Base-by-base conservation (phyloP, 257 asterid species). In the Nicotiana tomentosiformis region DNA sequence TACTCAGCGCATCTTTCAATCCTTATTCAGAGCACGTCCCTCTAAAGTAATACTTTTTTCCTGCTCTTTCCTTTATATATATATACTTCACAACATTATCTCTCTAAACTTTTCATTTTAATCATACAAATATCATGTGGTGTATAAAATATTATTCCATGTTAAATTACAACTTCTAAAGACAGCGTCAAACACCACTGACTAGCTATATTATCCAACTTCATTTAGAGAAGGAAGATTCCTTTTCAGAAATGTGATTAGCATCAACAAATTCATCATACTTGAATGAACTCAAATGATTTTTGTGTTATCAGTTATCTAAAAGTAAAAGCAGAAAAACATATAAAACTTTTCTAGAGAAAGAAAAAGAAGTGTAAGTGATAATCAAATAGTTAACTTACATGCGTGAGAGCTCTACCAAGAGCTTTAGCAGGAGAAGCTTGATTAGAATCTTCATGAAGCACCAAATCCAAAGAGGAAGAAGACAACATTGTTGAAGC, bases 361-460 rank as follows among this genome's bases (percentile, higher is more conserved):
- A 9, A 26, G 16, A 80, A 58, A 78, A 60, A 57, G 7, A 56
- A 55, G 9, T 78, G 2, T 5, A 23, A 77, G 57, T 14, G 58
- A 53, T 53, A 53, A 53, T 11, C 1, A 11, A 14, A 14, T 53
- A 58, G n/a, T 37, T 8, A 11, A 78, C 89, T 77, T 86, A 86
- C 89, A 39, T 86, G 80, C 1, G 85, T 81, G 53, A 86, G 89
- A 11, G 87, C 87, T 77, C 87, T 77, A 43, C 87, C 83, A 51
- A 86, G 89, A 49, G 84, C 84, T 67, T 51, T 86, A 33, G 61
- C 81, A n/a, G 89, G 84, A 15, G 77, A 78, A 6, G 65, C 64
- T 32, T 74, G 62, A 23, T 77, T 83, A 81, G 77, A 81, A 20
- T 53, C 81, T 32, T 82, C 86, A 18, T 77, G 39, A 11, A 74